Conservation (phyloP, 768 basidiomycete species). For the Podaxis rugospora region DNA sequence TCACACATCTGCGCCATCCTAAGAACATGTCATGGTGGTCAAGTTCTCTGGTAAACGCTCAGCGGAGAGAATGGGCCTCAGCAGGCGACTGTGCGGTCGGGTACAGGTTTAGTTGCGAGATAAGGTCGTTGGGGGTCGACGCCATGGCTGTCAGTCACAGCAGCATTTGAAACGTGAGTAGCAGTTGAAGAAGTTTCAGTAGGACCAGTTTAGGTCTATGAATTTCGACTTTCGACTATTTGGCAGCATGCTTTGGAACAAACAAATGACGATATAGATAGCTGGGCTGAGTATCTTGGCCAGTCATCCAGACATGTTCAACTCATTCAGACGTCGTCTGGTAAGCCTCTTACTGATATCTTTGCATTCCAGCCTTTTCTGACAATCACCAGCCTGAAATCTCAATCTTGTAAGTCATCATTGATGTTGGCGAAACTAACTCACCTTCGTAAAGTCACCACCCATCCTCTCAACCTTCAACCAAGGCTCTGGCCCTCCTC, state of each 20-base stretch:
- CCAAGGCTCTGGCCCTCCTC: constrained; percentile 54
- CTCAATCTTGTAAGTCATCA: constrained; percentile 55
- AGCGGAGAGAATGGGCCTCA: too few species aligned
- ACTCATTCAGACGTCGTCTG: constrained; percentile 30
- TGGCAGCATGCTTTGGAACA: not conserved
- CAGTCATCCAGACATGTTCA: constrained; percentile 25
- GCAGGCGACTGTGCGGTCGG: too few species aligned
- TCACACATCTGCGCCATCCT: too few species aligned
- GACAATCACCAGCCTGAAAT: constrained; percentile 42
- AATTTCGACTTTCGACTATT: not conserved
- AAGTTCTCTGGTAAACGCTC: too few species aligned
- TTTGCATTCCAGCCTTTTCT: not conserved
- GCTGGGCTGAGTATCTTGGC: not conserved
- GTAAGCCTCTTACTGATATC: constrained; percentile 19
- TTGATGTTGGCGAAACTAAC: not conserved
- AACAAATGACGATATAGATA: constrained; percentile 4
- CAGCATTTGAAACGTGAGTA: too few species aligned
- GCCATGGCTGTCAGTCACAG: too few species aligned
- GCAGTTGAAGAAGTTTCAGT: too few species aligned
- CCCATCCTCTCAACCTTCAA: constrained; percentile 61
- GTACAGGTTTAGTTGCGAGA: too few species aligned
- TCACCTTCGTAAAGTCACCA: constrained; percentile 44
- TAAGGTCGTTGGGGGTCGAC: too few species aligned
- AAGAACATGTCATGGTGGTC: too few species aligned
- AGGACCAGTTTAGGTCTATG: too few species aligned